Percentiles rank a stretch among this genome's conserved stretches.
Conservation (phyloP, 192 early-diverging fungal species). For the Pilaira anomala region DNA sequence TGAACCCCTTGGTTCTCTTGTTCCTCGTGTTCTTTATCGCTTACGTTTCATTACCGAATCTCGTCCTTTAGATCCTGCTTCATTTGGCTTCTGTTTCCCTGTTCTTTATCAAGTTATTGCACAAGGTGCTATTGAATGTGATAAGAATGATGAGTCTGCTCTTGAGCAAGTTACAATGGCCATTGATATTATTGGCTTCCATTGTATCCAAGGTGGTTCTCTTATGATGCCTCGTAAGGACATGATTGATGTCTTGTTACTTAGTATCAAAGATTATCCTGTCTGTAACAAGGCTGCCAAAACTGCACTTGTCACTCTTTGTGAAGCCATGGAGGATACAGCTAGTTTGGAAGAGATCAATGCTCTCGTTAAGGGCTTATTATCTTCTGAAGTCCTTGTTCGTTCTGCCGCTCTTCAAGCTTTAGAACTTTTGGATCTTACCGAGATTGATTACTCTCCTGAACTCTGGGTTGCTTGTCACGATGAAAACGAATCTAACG, state of each 20-base stretch:
- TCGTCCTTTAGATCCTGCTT: conserved; percentile 53
- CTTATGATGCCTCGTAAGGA: conserved; percentile 58
- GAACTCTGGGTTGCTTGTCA: conserved; percentile 69
- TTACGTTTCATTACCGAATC: conserved; percentile 60
- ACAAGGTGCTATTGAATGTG: conserved; percentile 57
- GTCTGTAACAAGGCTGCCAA: conserved; percentile 56
- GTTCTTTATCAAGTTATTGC: conserved; percentile 62
- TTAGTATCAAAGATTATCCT: conserved; percentile 61
- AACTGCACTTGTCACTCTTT: conserved; percentile 42
- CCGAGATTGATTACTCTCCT: conserved; percentile 57
- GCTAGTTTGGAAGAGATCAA: conserved; percentile 48
- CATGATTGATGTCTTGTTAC: conserved; percentile 59
- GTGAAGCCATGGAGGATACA: conserved; percentile 47
- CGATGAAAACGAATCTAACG: conserved; percentile 55
- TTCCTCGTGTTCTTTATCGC: conserved; percentile 63
- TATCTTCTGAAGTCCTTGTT: conserved; percentile 64
- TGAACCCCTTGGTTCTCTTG: conserved; percentile 47
- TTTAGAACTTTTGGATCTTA: conserved; percentile 55
- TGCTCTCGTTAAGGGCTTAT: conserved; percentile 59
- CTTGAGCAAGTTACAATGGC: conserved; percentile 68
- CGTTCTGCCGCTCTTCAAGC: conserved; percentile 62
- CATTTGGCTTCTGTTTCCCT: conserved; percentile 66
- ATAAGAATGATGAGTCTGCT: conserved; percentile 39
- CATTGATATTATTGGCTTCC: conserved; percentile 62
- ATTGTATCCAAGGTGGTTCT: conserved; percentile 49